Conservation (phyloP, 1,284 basidiomycete genomes). For the Papiliotrema terrestris region DNA sequence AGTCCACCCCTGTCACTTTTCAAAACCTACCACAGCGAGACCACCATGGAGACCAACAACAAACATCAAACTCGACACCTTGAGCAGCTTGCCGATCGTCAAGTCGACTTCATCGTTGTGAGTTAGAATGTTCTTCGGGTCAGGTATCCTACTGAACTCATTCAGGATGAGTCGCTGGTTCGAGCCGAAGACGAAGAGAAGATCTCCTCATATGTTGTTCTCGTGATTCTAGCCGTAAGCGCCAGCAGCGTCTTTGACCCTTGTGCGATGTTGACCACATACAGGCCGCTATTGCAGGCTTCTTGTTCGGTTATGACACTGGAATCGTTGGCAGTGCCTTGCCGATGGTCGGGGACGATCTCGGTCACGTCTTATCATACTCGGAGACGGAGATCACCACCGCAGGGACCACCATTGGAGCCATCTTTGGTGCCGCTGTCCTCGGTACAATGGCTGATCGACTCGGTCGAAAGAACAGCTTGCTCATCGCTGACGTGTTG, state of each 20-base stretch:
- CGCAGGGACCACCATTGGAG: slow-evolving; percentile 20
- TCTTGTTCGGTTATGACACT: slow-evolving; percentile 16
- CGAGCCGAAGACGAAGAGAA: slow-evolving; percentile 16
- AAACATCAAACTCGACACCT: background rate
- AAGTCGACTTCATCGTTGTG: background rate
- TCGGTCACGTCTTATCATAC: slow-evolving; percentile 11
- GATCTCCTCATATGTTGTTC: slow-evolving; percentile 33
- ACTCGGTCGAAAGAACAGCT: slow-evolving; percentile 14
- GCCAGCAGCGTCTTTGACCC: background rate
- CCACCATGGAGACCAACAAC: too few species aligned
- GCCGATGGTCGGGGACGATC: slow-evolving; percentile 14
- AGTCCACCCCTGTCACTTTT: too few species aligned
- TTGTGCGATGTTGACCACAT: background rate
- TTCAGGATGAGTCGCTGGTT: slow-evolving; percentile 15
- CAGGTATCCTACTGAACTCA: background rate
- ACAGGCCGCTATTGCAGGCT: slow-evolving; percentile 8
- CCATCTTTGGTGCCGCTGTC: slow-evolving; percentile 17
- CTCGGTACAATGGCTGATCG: slow-evolving; percentile 13
- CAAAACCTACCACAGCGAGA: background rate
- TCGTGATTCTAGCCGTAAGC: slow-evolving; percentile 17
- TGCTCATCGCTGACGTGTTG: slow-evolving; percentile 20
- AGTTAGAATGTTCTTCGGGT: background rate
- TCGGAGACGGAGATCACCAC: slow-evolving; percentile 21
- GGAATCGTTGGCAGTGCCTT: slow-evolving; percentile 20
- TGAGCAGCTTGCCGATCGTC: slow-evolving; percentile 7